Base-by-base conservation (phyloP, 345 rosid genomes). In the Gynandropsis gynandra region DNA sequence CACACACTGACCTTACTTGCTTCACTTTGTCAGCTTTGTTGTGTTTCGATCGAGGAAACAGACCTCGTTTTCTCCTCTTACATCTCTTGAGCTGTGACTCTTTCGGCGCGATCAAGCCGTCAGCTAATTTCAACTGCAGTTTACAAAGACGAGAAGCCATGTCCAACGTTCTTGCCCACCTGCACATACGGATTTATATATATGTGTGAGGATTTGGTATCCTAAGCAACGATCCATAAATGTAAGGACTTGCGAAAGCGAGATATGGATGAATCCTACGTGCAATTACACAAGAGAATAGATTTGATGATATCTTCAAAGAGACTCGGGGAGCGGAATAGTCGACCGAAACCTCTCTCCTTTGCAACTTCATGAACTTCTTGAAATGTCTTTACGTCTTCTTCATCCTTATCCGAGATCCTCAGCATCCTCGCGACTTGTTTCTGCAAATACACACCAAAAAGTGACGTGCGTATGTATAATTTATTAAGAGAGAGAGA, bases 271-370 rank as follows among this genome's bases (percentile, higher is more conserved):
- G n/a, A n/a, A n/a, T n/a, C n/a, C n/a, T n/a, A n/a, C 72, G 53
- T 16, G 62, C 55, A 64, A 36, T 74, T 68, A 47, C 81, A 76
- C 17, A 79, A 72, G 36, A 79, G 76, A 6, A 79, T 29, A 19
- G 76, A 61, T 63, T 79, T 77, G 43, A 79, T 68, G 44, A 63
- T 45, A 65, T 82, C 83, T 64, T 77, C 83, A 42, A 79, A 79
- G 42, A 67, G 69, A 39, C 69, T 45, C 47, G 80, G 74, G 0
- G 86, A 75, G 1, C 85, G 69, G 24, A 82, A 76, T 19, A 75
- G 63, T 27, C 78, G 21, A 33, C 83, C 77, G 1, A 70, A 73
- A 39, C 72, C 69, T 32, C 9, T 54, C 9, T 66, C 42, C 61
- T 55, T 73, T 1, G 81, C 82, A 4, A 37, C 47, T 4, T 42